Percentiles rank a stretch among this genome's conserved stretches.
These are phyloP conservation scores for Somion occarium DNA, from an alignment of 1,284 basidiomycete genomes.

Conservation along the genomic window DNA sequence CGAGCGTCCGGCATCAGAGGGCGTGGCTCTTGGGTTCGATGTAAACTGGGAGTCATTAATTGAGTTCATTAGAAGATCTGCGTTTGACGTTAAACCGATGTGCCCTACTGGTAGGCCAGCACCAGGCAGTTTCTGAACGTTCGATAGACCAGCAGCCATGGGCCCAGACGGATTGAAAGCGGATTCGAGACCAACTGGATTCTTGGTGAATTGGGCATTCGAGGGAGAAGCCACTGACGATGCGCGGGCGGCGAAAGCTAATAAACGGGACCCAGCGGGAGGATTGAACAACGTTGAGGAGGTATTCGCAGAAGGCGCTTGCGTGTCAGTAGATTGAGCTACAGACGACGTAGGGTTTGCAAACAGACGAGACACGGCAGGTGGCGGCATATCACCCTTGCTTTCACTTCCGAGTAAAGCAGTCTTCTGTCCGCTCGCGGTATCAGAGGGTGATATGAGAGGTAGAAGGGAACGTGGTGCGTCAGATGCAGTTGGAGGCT, in stretches of 20 bases:
- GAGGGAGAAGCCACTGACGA: constrained; percentile 16
- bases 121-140: constrained; percentile 2
- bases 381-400: constrained; percentile 30
- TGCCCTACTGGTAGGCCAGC: neutral
- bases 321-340: constrained; percentile 15
- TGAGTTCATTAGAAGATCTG: neutral
- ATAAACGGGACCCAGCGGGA: constrained; percentile 64
- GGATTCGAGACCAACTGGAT: constrained; percentile 4
- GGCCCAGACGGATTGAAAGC: constrained; percentile 9
- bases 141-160: constrained; percentile 11
- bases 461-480: neutral
- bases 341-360: constrained; percentile 16
- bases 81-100: neutral
- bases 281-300: constrained; percentile 46
- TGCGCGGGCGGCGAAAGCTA: constrained; percentile 59
- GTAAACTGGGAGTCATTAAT: constrained; percentile 20
- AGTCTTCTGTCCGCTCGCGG: constrained; percentile 16
- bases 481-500: neutral
- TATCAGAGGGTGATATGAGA: constrained; percentile 9
- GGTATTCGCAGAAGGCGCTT: constrained; percentile 19
- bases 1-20: constrained; percentile 24
- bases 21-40: constrained; percentile 17
- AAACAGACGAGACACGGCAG: constrained; percentile 29
- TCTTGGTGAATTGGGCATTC: constrained; percentile 7
- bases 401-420: constrained; percentile 23